A percentile compares a stretch with the other conserved stretches of the same genome.
Evolutionary conservation across 2,329 filamentous ascomycete species (phyloP).

Genomic region (Harringtonia lauricola): DNA sequence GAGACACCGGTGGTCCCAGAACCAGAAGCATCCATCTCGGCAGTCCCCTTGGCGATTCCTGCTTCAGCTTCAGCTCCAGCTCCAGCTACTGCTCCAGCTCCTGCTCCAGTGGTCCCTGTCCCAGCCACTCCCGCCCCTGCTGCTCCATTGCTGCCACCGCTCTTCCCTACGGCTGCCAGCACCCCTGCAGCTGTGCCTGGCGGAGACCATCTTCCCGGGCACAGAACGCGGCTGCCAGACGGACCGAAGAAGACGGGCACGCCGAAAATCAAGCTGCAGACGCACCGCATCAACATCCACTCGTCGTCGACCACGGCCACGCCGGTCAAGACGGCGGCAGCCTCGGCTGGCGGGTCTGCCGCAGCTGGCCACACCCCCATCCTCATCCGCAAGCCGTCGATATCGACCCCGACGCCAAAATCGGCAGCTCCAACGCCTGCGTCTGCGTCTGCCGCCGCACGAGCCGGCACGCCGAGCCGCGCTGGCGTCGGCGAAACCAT

Average conservation of each 20-base stretch:
- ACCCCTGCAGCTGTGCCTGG: background rate
- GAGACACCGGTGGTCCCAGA: background rate
- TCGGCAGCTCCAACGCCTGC: background rate
- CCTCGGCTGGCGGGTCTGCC: background rate
- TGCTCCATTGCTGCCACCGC: background rate
- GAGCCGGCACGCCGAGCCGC: background rate
- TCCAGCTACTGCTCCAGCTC: background rate
- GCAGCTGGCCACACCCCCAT: constrained; percentile 5
- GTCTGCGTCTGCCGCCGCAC: background rate
- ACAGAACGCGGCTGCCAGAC: constrained; percentile 5
- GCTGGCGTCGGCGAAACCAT: no score
- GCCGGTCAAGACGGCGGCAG: background rate
- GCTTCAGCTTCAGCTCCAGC: background rate
- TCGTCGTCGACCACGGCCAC: background rate
- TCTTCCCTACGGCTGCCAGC: background rate
- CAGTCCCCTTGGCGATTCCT: no score
- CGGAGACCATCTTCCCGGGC: background rate
- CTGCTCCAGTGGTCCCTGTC: background rate
- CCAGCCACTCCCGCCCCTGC: background rate
- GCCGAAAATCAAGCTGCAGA: constrained; percentile 14
- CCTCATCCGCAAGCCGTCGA: constrained; percentile 14
- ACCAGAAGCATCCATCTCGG: no score
- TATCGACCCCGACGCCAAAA: constrained; percentile 2
- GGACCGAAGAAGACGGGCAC: constrained; percentile 5
- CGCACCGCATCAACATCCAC: constrained; percentile 5